Evolutionary conservation across 768 basidiomycete genomes (phyloP).

Genomic region (Tulasnella sp.): DNA sequence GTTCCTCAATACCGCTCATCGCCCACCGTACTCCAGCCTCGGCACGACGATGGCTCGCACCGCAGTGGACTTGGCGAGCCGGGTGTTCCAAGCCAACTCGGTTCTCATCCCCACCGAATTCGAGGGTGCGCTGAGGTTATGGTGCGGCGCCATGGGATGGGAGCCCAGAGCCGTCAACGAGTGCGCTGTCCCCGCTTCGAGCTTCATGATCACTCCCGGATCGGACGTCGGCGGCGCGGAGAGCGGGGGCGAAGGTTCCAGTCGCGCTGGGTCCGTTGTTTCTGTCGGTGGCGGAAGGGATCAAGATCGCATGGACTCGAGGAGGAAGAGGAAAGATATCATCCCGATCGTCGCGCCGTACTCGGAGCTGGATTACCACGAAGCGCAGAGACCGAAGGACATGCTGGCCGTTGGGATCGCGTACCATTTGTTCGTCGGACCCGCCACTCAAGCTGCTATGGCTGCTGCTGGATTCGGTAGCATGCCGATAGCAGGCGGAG

Average conservation of each 20-base stretch:
- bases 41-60: background rate
- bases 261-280: background rate
- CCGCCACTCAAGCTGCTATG: background rate
- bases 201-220: background rate
- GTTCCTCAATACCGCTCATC: background rate
- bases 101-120: background rate
- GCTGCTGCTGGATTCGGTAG: background rate
- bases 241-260: background rate
- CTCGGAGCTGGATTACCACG: slow-evolving; percentile 5
- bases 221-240: background rate
- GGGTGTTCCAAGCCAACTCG: slow-evolving; percentile 7
- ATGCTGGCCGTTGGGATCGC: slow-evolving; percentile 1
- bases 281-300: background rate
- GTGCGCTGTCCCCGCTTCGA: background rate
- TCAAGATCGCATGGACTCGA: too few relatives aligned
- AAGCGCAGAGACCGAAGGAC: slow-evolving; percentile 4
- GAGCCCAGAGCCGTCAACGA: background rate
- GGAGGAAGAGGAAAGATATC: background rate
- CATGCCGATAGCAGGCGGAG: background rate
- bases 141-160: slow-evolving; percentile 5
- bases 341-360: background rate
- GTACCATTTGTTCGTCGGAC: slow-evolving; percentile 2
- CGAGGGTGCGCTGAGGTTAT: background rate
- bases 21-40: background rate
- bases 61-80: background rate